Base-by-base conservation (phyloP, 345 rosid species). In the Gossypium herbaceum region DNA sequence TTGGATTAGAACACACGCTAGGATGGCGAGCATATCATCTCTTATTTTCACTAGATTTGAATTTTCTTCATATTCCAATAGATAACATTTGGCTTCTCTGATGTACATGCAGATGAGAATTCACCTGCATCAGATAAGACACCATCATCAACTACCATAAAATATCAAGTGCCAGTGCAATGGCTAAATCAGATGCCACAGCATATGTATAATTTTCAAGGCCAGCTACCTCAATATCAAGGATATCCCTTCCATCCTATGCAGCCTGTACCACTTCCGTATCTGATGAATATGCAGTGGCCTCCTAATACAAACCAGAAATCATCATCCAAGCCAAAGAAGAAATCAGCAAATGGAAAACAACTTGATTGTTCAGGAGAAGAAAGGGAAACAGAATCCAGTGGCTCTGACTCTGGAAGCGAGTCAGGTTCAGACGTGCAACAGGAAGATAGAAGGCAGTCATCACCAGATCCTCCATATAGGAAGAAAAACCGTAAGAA, bases 171-270 rank as follows among this genome's bases (percentile, higher is more conserved):
- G 77, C 91, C 88, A 50, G 77, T 83, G 79, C 86, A 85, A 61
- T 90, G 97, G 97, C 84, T 87, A 0, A 88, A 87, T 83, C 98
- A 91, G 70, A 84, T 91, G 19, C 88, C 91, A 75, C 96, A 79
- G 3, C 88, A 84, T 73, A 86, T 83, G 86, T 93, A 88, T 52
- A 72, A 80, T 74, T 84, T 79, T 63, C 89, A 77, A 64, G 82
- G 85, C 68, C 89, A 82, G 15, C 48, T 81, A 70, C 89, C 88
- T 78, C 87, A 91, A 12, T 91, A 86, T 85, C 92, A 86, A 75
- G 92, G 94, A 44, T 93, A 88, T 79, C 86, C 93, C 3, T 91
- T 82, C 80, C 92, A 92, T 24, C 74, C 81, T 16, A 85, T 91
- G 89, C 93, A 84, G 45, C 86, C 86, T 54, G 72, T 70, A 60